These are phyloP conservation scores for Cladosporium cucumerinum DNA, from an alignment of 2,329 filamentous ascomycete species.

Conservation along the genomic window DNA sequence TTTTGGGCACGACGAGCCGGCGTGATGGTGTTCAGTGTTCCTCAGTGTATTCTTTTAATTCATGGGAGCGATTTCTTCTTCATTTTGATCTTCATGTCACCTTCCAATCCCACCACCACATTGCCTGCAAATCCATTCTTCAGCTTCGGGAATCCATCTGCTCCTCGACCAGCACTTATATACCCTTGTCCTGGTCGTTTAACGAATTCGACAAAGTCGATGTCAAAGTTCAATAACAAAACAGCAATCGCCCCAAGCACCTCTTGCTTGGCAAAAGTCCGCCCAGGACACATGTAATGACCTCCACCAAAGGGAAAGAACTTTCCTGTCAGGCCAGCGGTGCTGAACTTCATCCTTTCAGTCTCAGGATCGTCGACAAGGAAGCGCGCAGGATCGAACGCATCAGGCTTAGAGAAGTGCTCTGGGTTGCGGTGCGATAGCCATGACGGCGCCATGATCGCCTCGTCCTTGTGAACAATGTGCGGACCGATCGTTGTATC, in stretches of 20 bases:
- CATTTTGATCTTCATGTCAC: constrained; percentile 18
- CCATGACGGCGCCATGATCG: constrained; percentile 26
- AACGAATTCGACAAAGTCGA: constrained; percentile 15
- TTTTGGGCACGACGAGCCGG: no score
- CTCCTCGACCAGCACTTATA: not conserved
- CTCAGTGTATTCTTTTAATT: not conserved
- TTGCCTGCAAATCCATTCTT: constrained; percentile 20
- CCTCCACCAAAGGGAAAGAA: constrained; percentile 30
- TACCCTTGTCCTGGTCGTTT: not conserved
- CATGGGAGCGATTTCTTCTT: not conserved
- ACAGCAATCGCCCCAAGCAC: constrained; percentile 20
- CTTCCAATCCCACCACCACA: constrained; percentile 19
- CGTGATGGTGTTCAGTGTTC: not conserved
- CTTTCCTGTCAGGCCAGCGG: constrained; percentile 28
- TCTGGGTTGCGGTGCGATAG: constrained; percentile 25
- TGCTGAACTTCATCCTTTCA: constrained; percentile 23
- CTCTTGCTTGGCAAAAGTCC: constrained; percentile 23
- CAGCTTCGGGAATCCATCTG: constrained; percentile 17
- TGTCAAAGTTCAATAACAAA: constrained; percentile 20
- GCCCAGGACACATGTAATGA: constrained; percentile 23
- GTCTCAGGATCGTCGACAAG: constrained; percentile 21
- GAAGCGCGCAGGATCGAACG: constrained; percentile 27
- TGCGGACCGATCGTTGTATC: constrained; percentile 14
- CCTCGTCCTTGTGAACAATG: constrained; percentile 17
- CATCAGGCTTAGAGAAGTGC: constrained; percentile 19